Evolutionary conservation across 208 protist species (phyloP).

Genomic region (Leishmania arabica): DNA sequence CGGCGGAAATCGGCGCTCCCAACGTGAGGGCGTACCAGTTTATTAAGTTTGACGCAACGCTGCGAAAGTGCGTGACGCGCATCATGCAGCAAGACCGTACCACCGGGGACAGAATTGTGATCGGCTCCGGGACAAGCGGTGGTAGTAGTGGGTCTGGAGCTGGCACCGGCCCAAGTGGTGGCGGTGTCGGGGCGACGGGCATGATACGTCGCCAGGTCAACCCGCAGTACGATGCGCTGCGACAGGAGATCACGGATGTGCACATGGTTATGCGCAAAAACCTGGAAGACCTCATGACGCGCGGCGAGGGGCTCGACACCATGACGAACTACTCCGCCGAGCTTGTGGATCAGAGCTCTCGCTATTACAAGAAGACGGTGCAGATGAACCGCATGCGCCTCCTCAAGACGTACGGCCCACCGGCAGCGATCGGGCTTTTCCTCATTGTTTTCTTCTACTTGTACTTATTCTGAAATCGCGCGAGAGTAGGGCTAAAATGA

Average conservation of each 20-base stretch:
- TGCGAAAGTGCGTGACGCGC: conserved; percentile 70
- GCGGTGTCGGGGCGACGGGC: conserved; percentile 17
- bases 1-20: conserved; percentile 50
- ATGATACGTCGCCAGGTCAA: conserved; percentile 71
- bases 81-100: conserved; percentile 74
- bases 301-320: conserved; percentile 88
- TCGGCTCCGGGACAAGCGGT: conserved; percentile 15
- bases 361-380: conserved; percentile 88
- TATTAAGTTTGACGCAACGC: conserved; percentile 88
- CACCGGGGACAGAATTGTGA: conserved; percentile 46
- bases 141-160: conserved; percentile 14
- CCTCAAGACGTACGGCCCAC: conserved; percentile 85
- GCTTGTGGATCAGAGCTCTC: conserved; percentile 78
- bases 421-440: conserved; percentile 54
- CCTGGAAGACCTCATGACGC: conserved; percentile 88
- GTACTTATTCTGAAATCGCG: conserved; percentile 71
- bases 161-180: conserved; percentile 16
- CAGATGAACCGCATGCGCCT: conserved; percentile 90
- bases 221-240: conserved; percentile 74
- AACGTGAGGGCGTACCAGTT: conserved; percentile 86
- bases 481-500: background rate
- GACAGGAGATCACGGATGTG: conserved; percentile 87
- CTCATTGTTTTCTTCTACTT: conserved; percentile 82
- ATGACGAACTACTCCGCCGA: conserved; percentile 89
- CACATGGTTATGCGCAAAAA: conserved; percentile 93